These are phyloP conservation scores for Dipodascus geniculatus DNA, from an alignment of 805 yeast species.

Conservation along the genomic window DNA sequence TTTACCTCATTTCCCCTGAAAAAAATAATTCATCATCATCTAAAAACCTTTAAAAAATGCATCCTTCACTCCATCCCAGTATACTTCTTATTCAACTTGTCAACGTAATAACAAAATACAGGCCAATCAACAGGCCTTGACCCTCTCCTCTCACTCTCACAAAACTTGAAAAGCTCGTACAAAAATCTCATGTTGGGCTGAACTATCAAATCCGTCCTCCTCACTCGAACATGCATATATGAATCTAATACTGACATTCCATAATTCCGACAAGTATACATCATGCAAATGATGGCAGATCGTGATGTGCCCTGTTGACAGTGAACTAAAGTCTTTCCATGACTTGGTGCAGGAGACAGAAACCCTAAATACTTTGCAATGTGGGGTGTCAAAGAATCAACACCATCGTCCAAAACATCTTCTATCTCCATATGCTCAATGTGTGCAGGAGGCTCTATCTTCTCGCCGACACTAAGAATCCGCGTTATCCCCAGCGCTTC, in stretches of 20 bases:
- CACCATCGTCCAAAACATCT: not conserved
- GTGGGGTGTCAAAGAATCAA: not conserved
- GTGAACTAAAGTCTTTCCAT: not conserved
- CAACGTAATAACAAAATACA: not conserved
- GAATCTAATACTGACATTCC: not conserved
- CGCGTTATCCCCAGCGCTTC: not conserved
- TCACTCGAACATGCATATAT: not conserved
- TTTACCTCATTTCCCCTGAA: too few relatives aligned
- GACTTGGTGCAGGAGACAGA: not conserved
- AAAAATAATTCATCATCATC: too few relatives aligned
- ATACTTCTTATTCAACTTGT: not conserved
- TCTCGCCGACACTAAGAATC: not conserved
- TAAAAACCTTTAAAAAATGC: too few relatives aligned
- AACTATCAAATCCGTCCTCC: not conserved
- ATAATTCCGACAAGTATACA: not conserved
- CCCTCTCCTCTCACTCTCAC: not conserved
- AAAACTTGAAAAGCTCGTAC: not conserved
- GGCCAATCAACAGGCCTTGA: not conserved
- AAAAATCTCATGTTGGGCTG: not conserved
- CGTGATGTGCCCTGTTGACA: not conserved
- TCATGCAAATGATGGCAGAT: constrained; percentile 1
- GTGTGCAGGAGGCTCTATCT: not conserved
- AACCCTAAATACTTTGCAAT: not conserved
- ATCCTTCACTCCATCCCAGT: not conserved
- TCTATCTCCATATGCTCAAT: not conserved